Evolutionary conservation across 2,329 filamentous ascomycete species (phyloP).

Genomic region (Fusarium lateritium): DNA sequence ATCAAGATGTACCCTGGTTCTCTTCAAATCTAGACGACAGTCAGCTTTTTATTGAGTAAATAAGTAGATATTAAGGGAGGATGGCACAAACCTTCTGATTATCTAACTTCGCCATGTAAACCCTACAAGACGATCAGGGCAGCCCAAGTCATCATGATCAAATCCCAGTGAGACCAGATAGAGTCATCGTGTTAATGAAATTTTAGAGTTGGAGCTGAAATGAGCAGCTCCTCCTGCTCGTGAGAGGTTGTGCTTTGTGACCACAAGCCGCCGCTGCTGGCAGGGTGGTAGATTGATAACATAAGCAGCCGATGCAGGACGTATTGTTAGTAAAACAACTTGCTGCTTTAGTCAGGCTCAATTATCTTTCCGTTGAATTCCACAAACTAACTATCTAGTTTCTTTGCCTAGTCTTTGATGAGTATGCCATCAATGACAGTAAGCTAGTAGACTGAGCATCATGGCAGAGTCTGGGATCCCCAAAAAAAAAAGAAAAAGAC

Average conservation of each 20-base stretch:
- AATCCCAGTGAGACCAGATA: slow-evolving; percentile 19
- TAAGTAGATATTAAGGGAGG: too few species aligned
- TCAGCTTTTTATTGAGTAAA: too few species aligned
- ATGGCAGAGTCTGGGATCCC: neutral
- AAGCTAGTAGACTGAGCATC: slow-evolving; percentile 2
- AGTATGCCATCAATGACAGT: slow-evolving; percentile 16
- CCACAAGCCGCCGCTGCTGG: slow-evolving; percentile 15
- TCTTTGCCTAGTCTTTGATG: slow-evolving; percentile 17
- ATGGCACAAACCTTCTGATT: too few species aligned
- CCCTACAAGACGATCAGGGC: too few species aligned
- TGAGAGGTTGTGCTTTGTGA: slow-evolving; percentile 16
- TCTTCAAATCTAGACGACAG: too few species aligned
- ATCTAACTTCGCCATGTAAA: too few species aligned
- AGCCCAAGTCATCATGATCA: too few species aligned
- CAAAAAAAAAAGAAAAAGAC: slow-evolving; percentile 22
- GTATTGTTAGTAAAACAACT: slow-evolving; percentile 16
- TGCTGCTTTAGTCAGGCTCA: slow-evolving; percentile 14
- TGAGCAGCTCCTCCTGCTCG: slow-evolving; percentile 19
- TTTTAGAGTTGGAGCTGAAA: slow-evolving; percentile 5
- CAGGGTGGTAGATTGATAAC: slow-evolving; percentile 12
- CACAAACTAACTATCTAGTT: slow-evolving; percentile 15
- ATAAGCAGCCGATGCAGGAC: slow-evolving; percentile 14
- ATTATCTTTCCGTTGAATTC: slow-evolving; percentile 24
- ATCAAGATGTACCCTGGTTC: too few species aligned
- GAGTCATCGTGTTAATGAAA: slow-evolving; percentile 25